phyloP scores from a whole-genome alignment of 2,329 filamentous ascomycete genomes.

The Plectosphaerella cucumerina region DNA sequence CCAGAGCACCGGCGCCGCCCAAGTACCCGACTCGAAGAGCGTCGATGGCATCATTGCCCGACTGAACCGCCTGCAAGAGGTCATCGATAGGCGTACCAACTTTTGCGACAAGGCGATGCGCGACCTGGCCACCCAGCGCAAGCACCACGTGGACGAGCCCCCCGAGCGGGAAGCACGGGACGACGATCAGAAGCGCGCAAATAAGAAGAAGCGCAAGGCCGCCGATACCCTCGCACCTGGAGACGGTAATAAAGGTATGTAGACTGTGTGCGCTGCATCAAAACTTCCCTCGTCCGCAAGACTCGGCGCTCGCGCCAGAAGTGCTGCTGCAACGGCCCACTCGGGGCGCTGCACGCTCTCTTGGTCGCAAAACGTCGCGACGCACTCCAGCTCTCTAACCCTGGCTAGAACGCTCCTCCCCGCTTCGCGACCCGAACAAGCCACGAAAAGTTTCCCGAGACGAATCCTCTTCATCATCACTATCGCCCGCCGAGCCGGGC shows the following conservation, averaged over 20 bases:
- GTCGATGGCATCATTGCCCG: slow-evolving; percentile 60
- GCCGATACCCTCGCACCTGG: slow-evolving; percentile 53
- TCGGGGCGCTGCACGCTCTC: not conserved
- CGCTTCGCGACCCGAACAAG: slow-evolving; percentile 46
- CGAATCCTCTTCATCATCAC: slow-evolving; percentile 55
- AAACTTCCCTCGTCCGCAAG: no score
- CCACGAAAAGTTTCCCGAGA: slow-evolving; percentile 46
- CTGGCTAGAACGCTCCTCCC: slow-evolving; percentile 47
- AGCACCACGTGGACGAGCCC: slow-evolving; percentile 54
- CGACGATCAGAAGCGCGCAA: slow-evolving; percentile 51
- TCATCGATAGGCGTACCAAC: slow-evolving; percentile 62
- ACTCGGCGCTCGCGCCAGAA: no score
- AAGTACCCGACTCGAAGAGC: slow-evolving; percentile 59
- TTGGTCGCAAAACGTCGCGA: not conserved
- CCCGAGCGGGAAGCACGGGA: slow-evolving; percentile 39
- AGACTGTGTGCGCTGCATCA: slow-evolving; percentile 1
- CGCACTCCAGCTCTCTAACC: slow-evolving; percentile 3
- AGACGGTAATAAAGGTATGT: slow-evolving; percentile 36
- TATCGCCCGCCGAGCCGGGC: slow-evolving; percentile 50
- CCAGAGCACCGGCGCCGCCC: slow-evolving; percentile 48
- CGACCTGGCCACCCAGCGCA: slow-evolving; percentile 61
- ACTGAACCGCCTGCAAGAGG: slow-evolving; percentile 60
- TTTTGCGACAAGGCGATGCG: slow-evolving; percentile 72
- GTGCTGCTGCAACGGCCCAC: no score
- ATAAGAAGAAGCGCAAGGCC: slow-evolving; percentile 78